Percentiles rank a stretch among this genome's conserved stretches.
These are phyloP conservation scores for Calonectria montana DNA, from an alignment of 2,329 filamentous ascomycete species.

Conservation along the genomic window DNA sequence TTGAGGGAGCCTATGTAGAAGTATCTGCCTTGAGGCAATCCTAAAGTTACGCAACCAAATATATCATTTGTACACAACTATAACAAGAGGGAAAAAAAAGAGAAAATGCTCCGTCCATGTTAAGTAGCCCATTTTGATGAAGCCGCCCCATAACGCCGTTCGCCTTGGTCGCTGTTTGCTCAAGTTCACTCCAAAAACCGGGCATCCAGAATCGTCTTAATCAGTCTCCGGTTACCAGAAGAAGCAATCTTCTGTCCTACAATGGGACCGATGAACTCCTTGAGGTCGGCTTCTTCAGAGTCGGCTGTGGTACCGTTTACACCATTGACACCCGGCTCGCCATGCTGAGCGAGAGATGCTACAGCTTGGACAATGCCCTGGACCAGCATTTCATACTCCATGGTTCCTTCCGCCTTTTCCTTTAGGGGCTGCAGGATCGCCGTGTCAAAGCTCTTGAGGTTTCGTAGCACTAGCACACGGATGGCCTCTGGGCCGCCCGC, in stretches of 20 bases:
- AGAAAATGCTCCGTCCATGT: neutral
- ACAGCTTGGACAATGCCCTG: constrained; percentile 67
- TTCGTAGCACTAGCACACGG: constrained; percentile 66
- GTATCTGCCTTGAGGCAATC: constrained; percentile 21
- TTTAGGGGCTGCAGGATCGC: constrained; percentile 65
- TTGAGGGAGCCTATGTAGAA: constrained; percentile 22
- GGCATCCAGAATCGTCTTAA: constrained; percentile 66
- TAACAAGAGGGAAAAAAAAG: neutral
- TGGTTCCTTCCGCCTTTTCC: constrained; percentile 60
- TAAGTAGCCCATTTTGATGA: constrained; percentile 16
- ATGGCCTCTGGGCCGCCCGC: constrained; percentile 76
- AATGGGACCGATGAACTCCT: constrained; percentile 66
- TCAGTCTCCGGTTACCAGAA: constrained; percentile 59
- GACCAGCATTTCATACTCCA: constrained; percentile 67
- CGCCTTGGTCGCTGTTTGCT: constrained; percentile 30
- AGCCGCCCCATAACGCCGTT: constrained; percentile 40
- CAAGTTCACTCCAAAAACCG: constrained; percentile 58
- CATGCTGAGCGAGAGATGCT: constrained; percentile 54
- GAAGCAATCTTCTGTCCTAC: constrained; percentile 61
- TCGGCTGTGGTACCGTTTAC: constrained; percentile 52
- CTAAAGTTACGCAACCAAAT: constrained; percentile 21
- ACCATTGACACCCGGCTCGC: constrained; percentile 50
- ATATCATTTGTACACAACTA: constrained; percentile 23
- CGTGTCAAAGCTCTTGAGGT: constrained; percentile 65
- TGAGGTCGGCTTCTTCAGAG: constrained; percentile 57